phyloP scores from a whole-genome alignment of 805 yeast genomes.

The Saccharomycopsis synnaedendra region DNA sequence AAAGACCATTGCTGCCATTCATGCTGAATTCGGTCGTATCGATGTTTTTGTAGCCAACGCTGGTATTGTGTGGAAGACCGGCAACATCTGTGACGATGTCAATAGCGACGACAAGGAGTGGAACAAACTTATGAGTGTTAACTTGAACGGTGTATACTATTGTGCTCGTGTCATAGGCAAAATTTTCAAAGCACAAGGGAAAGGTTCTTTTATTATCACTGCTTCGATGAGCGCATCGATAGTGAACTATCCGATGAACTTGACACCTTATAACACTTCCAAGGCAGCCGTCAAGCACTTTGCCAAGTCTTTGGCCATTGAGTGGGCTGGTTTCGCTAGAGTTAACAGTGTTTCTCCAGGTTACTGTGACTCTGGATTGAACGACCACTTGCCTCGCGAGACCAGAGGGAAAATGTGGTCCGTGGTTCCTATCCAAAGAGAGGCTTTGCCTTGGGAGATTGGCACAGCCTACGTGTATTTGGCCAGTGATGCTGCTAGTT shows the following conservation, averaged over 20 bases:
- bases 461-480: slow-evolving; percentile 40
- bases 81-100: slow-evolving; percentile 35
- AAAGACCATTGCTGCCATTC: slow-evolving; percentile 35
- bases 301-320: slow-evolving; percentile 69
- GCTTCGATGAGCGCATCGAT: slow-evolving; percentile 87
- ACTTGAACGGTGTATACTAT: slow-evolving; percentile 70
- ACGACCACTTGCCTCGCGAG: slow-evolving; percentile 21
- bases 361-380: slow-evolving; percentile 35
- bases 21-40: slow-evolving; percentile 62
- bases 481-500: slow-evolving; percentile 38
- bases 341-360: slow-evolving; percentile 44
- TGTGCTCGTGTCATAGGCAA: slow-evolving; percentile 67
- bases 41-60: slow-evolving; percentile 85
- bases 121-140: slow-evolving; percentile 62
- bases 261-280: slow-evolving; percentile 30
- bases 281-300: slow-evolving; percentile 77
- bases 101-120: slow-evolving; percentile 43
- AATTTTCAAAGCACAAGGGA: slow-evolving; percentile 54
- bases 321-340: slow-evolving; percentile 65
- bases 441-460: slow-evolving; percentile 35
- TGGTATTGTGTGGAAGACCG: slow-evolving; percentile 74
- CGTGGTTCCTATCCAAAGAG: slow-evolving; percentile 33
- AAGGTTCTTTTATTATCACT: slow-evolving; percentile 71
- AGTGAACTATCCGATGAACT: slow-evolving; percentile 77
- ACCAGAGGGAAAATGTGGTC: slow-evolving; percentile 23